Evolutionary conservation across 2,329 filamentous ascomycete genomes (phyloP).

Genomic region (Zopfia rhizophila): DNA sequence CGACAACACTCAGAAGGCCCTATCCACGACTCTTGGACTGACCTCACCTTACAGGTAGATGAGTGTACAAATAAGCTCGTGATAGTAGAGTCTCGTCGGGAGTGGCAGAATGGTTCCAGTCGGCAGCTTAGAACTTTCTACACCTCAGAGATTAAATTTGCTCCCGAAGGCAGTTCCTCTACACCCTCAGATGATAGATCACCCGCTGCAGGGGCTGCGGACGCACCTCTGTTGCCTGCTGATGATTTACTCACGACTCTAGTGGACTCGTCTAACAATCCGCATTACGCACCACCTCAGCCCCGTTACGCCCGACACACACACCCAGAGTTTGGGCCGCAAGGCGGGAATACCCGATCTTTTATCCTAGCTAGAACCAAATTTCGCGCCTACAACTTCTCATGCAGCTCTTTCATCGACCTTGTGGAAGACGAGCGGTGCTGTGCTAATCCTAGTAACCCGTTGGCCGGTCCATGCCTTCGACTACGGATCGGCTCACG

Average conservation of each 20-base stretch:
- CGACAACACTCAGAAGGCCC: conserved; percentile 75
- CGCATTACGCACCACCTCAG: conserved; percentile 50
- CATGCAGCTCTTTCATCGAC: conserved; percentile 67
- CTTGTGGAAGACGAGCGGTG: conserved; percentile 64
- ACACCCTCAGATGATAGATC: conserved; percentile 12
- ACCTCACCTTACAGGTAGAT: conserved; percentile 70
- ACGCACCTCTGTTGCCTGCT: conserved; percentile 31
- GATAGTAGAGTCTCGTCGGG: conserved; percentile 75
- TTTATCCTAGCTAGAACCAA: conserved; percentile 66
- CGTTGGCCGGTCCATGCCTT: conserved; percentile 46
- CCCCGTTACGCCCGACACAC: conserved; percentile 56
- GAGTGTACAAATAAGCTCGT: conserved; percentile 67
- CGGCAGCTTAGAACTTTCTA: conserved; percentile 74
- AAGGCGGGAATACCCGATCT: conserved; percentile 52
- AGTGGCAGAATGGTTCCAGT: conserved; percentile 68
- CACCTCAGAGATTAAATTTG: conserved; percentile 63
- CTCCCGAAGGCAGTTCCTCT: conserved; percentile 17
- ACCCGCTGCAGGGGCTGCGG: conserved; percentile 9
- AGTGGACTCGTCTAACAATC: conserved; percentile 45
- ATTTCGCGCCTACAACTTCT: conserved; percentile 65
- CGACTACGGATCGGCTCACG: conserved; percentile 64
- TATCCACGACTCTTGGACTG: conserved; percentile 79
- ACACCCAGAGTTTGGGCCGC: conserved; percentile 60
- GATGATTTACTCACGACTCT: conserved; percentile 39
- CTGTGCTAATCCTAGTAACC: conserved; percentile 46